These are phyloP conservation scores for Aureoboletus auriporus DNA, from an alignment of 768 basidiomycete species.

Conservation along the genomic window DNA sequence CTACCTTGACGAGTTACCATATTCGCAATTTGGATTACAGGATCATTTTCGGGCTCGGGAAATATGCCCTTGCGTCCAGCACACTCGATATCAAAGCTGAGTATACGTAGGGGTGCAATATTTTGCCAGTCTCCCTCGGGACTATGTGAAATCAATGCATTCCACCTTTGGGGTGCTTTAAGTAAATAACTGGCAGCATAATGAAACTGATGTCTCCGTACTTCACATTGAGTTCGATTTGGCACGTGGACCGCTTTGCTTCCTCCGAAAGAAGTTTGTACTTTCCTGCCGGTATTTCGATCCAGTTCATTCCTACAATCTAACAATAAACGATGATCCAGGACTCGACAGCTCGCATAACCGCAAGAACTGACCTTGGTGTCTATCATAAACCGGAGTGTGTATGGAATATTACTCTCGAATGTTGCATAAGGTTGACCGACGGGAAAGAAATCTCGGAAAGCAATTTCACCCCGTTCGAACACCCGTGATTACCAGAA, in stretches of 20 bases:
- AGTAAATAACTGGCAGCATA: not conserved
- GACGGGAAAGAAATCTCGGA: constrained; percentile 52
- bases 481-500: constrained; percentile 49
- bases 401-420: constrained; percentile 93
- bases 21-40: constrained; percentile 97
- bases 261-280: constrained; percentile 61
- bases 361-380: constrained; percentile 57
- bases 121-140: constrained; percentile 92
- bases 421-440: constrained; percentile 60
- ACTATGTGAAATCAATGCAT: constrained; percentile 82
- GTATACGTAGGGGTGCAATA: constrained; percentile 87
- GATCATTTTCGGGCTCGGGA: constrained; percentile 85
- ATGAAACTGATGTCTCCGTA: constrained; percentile 30
- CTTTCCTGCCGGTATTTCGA: constrained; percentile 82
- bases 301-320: constrained; percentile 99
- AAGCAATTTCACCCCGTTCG: constrained; percentile 71
- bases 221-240: constrained; percentile 82
- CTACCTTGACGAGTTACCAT: constrained; percentile 98
- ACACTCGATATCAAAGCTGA: constrained; percentile 99
- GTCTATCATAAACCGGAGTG: constrained; percentile 96
- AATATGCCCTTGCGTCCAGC: constrained; percentile 97
- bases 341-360: not conserved
- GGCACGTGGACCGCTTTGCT: constrained; percentile 74
- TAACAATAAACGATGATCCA: constrained; percentile 25
- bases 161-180: constrained; percentile 50